Conservation (phyloP, 805 yeast species). For the Pichia thaimueangensis region DNA sequence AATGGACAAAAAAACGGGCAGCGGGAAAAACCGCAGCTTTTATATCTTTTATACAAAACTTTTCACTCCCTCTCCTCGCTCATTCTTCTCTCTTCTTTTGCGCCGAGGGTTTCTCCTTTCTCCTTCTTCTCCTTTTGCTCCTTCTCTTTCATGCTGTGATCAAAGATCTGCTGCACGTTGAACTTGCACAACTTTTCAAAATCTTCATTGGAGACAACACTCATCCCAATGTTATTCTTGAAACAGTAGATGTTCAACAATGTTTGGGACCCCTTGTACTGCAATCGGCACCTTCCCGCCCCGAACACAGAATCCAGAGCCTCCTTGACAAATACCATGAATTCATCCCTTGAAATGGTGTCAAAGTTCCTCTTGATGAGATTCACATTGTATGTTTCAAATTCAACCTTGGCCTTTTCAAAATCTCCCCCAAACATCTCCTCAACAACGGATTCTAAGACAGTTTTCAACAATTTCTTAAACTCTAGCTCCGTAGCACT, state of each 20-base stretch:
- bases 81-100: no score
- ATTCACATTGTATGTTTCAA: constrained; percentile 66
- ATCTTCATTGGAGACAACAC: constrained; percentile 55
- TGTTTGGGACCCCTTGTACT: constrained; percentile 71
- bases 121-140: no score
- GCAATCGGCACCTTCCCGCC: constrained; percentile 41
- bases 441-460: constrained; percentile 16
- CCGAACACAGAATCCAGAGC: constrained; percentile 14
- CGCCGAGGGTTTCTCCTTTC: no score
- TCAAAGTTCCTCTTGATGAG: constrained; percentile 75
- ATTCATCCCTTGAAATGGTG: constrained; percentile 61
- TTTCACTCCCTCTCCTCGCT: no score
- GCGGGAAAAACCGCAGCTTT: no score
- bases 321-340: constrained; percentile 51
- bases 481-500: constrained; percentile 68
- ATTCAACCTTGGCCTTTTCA: background rate
- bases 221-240: constrained; percentile 81
- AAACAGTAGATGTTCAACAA: constrained; percentile 81
- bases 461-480: constrained; percentile 35
- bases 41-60: no score
- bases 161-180: constrained; percentile 79
- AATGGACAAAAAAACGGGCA: no score
- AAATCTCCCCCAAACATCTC: constrained; percentile 4
- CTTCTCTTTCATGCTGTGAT: no score
- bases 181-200: constrained; percentile 58